phyloP scores from a whole-genome alignment of 2,329 filamentous ascomycete species.

The Akanthomyces dipterigenus region DNA sequence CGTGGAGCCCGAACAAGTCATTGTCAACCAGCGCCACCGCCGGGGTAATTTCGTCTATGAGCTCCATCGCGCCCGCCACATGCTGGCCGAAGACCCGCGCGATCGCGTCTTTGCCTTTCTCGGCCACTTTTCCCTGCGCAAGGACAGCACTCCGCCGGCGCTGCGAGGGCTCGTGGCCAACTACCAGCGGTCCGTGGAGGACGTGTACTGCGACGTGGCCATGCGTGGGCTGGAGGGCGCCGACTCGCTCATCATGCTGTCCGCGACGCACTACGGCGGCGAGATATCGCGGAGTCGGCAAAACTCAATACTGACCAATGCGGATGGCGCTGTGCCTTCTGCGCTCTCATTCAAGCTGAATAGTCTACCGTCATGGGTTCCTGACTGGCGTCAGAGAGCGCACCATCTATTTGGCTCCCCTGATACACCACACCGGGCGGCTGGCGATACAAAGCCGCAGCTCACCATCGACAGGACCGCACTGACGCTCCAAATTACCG shows the following conservation, averaged over 20 bases:
- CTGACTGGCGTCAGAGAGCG: constrained; percentile 17
- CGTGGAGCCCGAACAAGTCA: constrained; percentile 24
- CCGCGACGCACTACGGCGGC: constrained; percentile 20
- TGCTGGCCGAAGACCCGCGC: constrained; percentile 26
- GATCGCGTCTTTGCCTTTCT: constrained; percentile 31
- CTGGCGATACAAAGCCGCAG: constrained; percentile 20
- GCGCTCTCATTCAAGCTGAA: neutral
- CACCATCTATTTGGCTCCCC: constrained; percentile 27
- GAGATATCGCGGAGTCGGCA: neutral
- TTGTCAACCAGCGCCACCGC: constrained; percentile 23
- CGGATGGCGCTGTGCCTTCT: neutral
- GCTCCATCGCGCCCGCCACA: constrained; percentile 27
- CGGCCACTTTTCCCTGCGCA: constrained; percentile 26
- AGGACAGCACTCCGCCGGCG: constrained; percentile 15
- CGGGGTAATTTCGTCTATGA: constrained; percentile 30
- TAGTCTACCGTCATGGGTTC: neutral
- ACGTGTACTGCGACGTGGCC: constrained; percentile 28
- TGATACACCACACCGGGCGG: constrained; percentile 25
- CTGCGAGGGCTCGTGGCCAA: constrained; percentile 22
- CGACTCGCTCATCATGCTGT: constrained; percentile 23
- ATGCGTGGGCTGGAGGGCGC: constrained; percentile 23
- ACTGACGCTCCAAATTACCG: constrained; percentile 21
- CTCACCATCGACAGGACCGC: constrained; percentile 21
- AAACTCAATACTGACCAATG: neutral
- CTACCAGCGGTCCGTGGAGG: constrained; percentile 24